phyloP scores from a whole-genome alignment of 257 asterid genomes.

The Osmanthus fragrans region DNA sequence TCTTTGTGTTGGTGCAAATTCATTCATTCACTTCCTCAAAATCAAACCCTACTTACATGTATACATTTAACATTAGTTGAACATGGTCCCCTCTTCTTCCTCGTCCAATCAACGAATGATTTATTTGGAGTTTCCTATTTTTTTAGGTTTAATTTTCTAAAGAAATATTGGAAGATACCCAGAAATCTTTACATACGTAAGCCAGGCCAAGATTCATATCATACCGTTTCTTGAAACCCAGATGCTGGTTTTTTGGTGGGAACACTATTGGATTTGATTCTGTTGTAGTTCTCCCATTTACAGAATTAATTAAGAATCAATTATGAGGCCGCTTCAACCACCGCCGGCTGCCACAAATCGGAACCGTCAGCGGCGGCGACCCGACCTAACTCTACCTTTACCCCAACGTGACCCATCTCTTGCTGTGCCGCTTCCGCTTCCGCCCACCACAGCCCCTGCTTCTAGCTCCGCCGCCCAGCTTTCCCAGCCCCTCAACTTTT shows the following conservation, averaged over 20 bases:
- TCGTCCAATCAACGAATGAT: not conserved
- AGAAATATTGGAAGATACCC: not conserved
- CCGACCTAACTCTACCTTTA: constrained; percentile 2
- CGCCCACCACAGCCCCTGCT: not conserved
- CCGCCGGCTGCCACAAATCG: not conserved
- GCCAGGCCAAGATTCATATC: not conserved
- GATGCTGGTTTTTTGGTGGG: not conserved
- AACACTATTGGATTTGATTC: not conserved
- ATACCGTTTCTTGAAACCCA: not conserved
- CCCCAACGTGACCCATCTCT: constrained; percentile 1
- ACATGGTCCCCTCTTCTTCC: not conserved
- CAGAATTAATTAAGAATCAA: not conserved
- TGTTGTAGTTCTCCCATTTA: not conserved
- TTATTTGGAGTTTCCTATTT: not conserved
- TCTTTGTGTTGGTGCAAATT: not conserved
- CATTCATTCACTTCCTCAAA: not conserved
- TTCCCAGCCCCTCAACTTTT: constrained; percentile 4
- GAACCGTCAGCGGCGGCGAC: constrained; percentile 6
- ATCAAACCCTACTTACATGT: not conserved
- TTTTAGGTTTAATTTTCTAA: not conserved
- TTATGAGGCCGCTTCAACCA: not conserved
- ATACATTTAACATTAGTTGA: not conserved
- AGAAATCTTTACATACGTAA: not conserved
- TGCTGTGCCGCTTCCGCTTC: constrained; percentile 6
- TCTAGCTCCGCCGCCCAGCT: constrained; percentile 7